Percentiles rank a stretch among this genome's conserved stretches.
Conservation (phyloP, 2,329 filamentous ascomycete species). For the Neonectria coccinea region DNA sequence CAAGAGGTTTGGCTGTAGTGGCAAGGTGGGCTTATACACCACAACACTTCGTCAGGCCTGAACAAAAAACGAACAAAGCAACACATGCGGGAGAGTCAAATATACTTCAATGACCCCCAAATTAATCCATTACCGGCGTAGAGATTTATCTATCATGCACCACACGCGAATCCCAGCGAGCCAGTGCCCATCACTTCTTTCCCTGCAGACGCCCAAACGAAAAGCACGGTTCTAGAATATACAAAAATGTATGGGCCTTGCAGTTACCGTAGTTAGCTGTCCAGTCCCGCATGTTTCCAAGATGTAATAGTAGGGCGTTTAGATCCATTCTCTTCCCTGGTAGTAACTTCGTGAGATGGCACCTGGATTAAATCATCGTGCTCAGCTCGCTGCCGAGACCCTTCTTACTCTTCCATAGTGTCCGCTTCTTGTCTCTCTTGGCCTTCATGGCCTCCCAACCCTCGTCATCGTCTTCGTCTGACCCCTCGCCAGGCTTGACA, state of each 20-base stretch:
- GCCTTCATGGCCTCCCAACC: conserved; percentile 78
- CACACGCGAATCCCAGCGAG: conserved; percentile 41
- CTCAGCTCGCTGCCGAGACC: conserved; percentile 60
- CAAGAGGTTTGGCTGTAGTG: neutral
- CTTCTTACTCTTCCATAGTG: conserved; percentile 74
- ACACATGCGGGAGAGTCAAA: conserved; percentile 15
- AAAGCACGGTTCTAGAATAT: conserved; percentile 46
- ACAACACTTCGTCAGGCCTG: conserved; percentile 11
- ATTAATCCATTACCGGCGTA: conserved; percentile 49
- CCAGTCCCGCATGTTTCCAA: conserved; percentile 41
- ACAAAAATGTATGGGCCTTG: conserved; percentile 42
- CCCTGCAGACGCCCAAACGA: conserved; percentile 46
- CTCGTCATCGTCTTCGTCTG: conserved; percentile 72
- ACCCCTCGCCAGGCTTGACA: conserved; percentile 53
- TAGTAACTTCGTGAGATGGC: conserved; percentile 34
- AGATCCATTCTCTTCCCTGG: conserved; percentile 45
- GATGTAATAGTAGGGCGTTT: conserved; percentile 44
- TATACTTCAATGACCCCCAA: conserved; percentile 36
- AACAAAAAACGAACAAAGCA: conserved; percentile 17
- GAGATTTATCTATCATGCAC: conserved; percentile 49
- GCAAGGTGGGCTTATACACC: conserved; percentile 27
- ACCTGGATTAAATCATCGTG: conserved; percentile 55
- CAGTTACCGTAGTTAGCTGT: conserved; percentile 35
- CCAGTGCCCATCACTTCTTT: conserved; percentile 42
- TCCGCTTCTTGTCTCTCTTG: conserved; percentile 75